Evolutionary conservation across 176 grass and related monocot genomes (phyloP).

Genomic region (Panicum miliaceum): DNA sequence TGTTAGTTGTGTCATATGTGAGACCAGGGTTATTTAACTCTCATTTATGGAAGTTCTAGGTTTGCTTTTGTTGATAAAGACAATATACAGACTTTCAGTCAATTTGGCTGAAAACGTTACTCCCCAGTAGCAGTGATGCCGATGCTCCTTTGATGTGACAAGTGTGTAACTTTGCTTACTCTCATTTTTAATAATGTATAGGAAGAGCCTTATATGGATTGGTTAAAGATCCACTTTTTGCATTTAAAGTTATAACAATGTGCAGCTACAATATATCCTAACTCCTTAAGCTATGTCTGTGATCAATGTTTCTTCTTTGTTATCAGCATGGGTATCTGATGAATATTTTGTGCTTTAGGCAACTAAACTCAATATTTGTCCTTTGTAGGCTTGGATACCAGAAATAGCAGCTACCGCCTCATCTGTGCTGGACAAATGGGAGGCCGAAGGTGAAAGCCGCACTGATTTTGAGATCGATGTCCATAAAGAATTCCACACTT

Average conservation of each 20-base stretch:
- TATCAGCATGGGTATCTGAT: constrained; percentile 6
- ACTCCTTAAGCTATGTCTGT: neutral
- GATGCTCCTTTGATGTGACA: neutral
- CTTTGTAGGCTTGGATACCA: constrained; percentile 73
- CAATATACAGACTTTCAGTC: neutral
- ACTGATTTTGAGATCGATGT: constrained; percentile 75
- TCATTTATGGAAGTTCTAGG: neutral
- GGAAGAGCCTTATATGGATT: neutral
- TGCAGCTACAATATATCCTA: neutral
- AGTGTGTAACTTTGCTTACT: neutral
- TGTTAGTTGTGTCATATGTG: neutral
- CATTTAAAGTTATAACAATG: neutral
- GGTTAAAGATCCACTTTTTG: neutral
- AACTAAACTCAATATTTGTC: neutral
- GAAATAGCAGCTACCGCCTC: constrained; percentile 49
- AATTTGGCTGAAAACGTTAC: too few relatives aligned
- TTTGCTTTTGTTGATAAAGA: neutral
- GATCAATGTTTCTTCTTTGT: constrained; percentile 5
- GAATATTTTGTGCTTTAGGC: neutral
- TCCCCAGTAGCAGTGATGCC: neutral
- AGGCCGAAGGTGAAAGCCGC: constrained; percentile 32
- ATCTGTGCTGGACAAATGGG: constrained; percentile 78
- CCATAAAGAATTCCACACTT: constrained; percentile 57
- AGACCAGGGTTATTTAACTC: neutral
- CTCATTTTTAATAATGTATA: neutral